Evolutionary conservation across 257 asterid genomes (phyloP), one percentile per base, ranked within the genome.

Genomic region (Paraleonurus japonicus): DNA sequence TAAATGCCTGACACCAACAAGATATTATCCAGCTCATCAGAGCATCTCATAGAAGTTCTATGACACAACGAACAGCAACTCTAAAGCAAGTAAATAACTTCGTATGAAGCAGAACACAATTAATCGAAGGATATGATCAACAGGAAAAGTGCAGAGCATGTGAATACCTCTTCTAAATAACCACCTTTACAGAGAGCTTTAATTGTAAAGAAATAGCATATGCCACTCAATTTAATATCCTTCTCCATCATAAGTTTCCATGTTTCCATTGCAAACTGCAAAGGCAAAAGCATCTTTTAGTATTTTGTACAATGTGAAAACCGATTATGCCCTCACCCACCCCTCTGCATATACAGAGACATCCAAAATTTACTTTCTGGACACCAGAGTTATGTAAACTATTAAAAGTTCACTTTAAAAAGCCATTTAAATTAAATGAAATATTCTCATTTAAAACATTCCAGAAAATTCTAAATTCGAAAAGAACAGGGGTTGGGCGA

Each of bases 181-280:
- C 97, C 98, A 65, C 96, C 95, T 81, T 80, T 86, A 69, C 96
- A 87, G 33, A 93, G 94, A 81, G 96, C 92, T 77, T 77, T 83
- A 22, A 86, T 64, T 15, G 85, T 80, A 60, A 81, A 82, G 50
- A 83, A 73, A 75, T 77, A 85, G 63, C 92, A 82, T 75, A 78
- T 79, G 28, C 84, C 87, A 64, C 78, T 83, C 62, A 81, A 55
- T 59, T 78, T 69, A 58, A 93, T 80, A 73, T 81, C 85, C 74
- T 85, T 89, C 65, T 86, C 95, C 82, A 67, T 72, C 95, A 89
- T 87, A 73, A 81, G 65, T 60, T 77, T 87, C 94, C 96, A 90
- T 17, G 89, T 85, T 80, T 87, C 92, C 88, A 85, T 62, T 32
- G 82, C 95, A 82, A 93, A 93, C 96, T 92, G 90, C 90, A 85